Evolutionary conservation across 805 yeast species (phyloP), one percentile per base, ranked within the genome.

Genomic region (Lipomyces sp.): DNA sequence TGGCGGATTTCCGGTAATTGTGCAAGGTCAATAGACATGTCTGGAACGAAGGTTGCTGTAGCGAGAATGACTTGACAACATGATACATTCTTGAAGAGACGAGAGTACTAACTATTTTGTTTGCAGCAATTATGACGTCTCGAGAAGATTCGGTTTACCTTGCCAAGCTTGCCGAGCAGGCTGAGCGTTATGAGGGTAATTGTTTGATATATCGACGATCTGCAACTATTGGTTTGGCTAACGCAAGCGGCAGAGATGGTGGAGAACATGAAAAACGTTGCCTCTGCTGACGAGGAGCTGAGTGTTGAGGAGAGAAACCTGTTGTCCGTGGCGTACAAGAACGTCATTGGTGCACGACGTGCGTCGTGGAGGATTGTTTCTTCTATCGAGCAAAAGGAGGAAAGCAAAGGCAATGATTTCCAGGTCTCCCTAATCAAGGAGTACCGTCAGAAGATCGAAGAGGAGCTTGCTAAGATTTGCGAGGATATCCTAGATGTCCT

Each of bases 351-450:
- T 78, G 97, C 98, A 66, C 92, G 98, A 77, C 93, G 99, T 84
- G 98, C 99, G 66, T 92, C 97, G 57, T 95, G 98, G 98, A 90
- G 99, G 87, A 92, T 95, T 77, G 97, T 95, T 62, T 92, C 97
- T 50, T 92, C 98, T 58, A 94, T 94, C 76, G 99, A 94, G 82
- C 98, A 94, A 83, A 93, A 92, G 83, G 98, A 94, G 83, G 98
- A 93, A 81, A 89, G 92, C 75, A 93, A 93, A 83, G 97, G 96
- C 77, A 91, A 92, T 78, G 96, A 90, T 76, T 83, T 87, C 73
- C 98, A 95, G 83, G 97, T 92, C 69, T 77, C 86, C 70, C 86
- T 93, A 78, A 93, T 94, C 80, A 90, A 94, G 82, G 94, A 90
- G 69, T 93, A 95, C 86, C 94, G 98, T 83, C 84, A 92, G 67